phyloP scores from a whole-genome alignment of 257 asterid species.

The Forsythia viridissima region DNA sequence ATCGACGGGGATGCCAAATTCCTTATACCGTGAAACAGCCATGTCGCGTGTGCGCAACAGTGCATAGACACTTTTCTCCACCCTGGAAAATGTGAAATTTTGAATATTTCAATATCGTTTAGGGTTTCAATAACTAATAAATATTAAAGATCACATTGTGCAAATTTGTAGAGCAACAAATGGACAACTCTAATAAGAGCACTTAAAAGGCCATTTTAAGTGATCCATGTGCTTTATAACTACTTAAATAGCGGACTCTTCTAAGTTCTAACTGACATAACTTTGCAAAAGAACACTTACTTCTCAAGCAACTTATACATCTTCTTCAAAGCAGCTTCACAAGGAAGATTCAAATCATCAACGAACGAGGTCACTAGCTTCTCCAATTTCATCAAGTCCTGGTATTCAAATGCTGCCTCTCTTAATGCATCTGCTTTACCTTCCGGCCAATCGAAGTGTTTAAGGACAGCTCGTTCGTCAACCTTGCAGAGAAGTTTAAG shows the following conservation, averaged over 20 bases:
- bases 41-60: constrained; percentile 86
- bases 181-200: not conserved
- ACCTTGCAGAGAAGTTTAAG: constrained; percentile 47
- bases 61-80: constrained; percentile 87
- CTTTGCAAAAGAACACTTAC: constrained; percentile 53
- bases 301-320: constrained; percentile 96
- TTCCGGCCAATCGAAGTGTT: constrained; percentile 99
- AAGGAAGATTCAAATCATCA: constrained; percentile 78
- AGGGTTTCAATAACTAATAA: not conserved
- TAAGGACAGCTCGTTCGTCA: constrained; percentile 96
- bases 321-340: constrained; percentile 87
- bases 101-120: not conserved
- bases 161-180: not conserved
- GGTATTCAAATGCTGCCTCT: constrained; percentile 94
- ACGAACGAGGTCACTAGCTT: constrained; percentile 70
- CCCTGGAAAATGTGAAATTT: constrained; percentile 42
- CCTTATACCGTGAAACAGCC: constrained; percentile 87
- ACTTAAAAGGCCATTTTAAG: not conserved
- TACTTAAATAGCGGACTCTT: not conserved
- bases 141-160: not conserved
- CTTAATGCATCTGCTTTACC: constrained; percentile 95
- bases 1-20: constrained; percentile 84
- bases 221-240: constrained; percentile 4
- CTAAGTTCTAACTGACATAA: not conserved
- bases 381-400: constrained; percentile 85